Base-by-base conservation (phyloP, 768 basidiomycete species). In the Lyophyllum shimeji region DNA sequence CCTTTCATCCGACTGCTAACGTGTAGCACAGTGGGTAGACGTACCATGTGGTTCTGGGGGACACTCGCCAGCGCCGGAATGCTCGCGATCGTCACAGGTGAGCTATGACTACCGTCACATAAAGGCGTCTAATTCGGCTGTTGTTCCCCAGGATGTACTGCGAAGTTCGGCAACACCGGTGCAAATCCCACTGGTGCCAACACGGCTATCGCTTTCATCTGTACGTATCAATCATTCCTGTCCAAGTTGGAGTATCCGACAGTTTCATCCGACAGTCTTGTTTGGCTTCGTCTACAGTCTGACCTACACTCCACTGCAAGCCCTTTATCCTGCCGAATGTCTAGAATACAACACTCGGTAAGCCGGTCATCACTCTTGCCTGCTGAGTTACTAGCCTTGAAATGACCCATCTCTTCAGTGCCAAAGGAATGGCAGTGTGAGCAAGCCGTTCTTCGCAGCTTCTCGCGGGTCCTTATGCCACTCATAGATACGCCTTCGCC, bases 361-460 rank as follows among this genome's bases (percentile, higher is more conserved):
- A 52, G 64, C 24, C 25, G 45, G 1, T n/a, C 8, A 24, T 34
- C 6, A 37, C 34, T n/a, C n/a, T n/a, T n/a, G n/a, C n/a, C n/a
- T n/a, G n/a, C n/a, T n/a, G n/a, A n/a, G n/a, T 11, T 44, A 11
- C 27, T 6, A 15, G 29, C 33, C 9, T 20, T 31, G 18, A 20
- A 56, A 21, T 42, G 3, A 20, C 29, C 20, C 8, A 21, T 20
- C 34, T 49, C n/a, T 37, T 8, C 31, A 74, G 83, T 43, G 83
- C 83, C 5, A 85, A 85, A 65, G 84, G 84, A 55, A 82, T 86
- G 75, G 82, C 82, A 3, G 63, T 81, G 70, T 83, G 71, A 55
- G 79, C 64, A 67, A 65, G 68, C 33, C 60, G 63, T 53, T 57
- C 56, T 69, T 55, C 40, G 15, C 15, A 12, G 9, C 18, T 12